Percentiles rank a stretch among this genome's conserved stretches.
These are phyloP conservation scores for Aspergillus ostianus DNA, from an alignment of 495 filamentous ascomycete genomes.

Conservation along the genomic window DNA sequence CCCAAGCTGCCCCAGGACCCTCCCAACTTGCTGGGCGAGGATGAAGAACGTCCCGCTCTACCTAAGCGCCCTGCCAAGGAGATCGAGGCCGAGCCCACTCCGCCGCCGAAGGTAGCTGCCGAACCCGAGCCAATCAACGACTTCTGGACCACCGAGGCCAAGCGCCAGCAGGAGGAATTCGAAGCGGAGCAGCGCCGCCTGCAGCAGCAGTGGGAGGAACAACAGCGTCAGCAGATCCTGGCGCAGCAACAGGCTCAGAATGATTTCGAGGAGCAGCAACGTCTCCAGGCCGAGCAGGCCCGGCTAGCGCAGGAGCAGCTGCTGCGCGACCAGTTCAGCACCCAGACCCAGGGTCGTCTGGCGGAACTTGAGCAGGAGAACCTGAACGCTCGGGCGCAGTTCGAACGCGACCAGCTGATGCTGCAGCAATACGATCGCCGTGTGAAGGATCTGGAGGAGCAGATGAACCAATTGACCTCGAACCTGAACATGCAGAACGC, in stretches of 20 bases:
- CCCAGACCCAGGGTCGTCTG: constrained; percentile 88
- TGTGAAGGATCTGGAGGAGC: constrained; percentile 87
- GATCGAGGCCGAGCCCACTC: constrained; percentile 55
- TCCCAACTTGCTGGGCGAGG: constrained; percentile 80
- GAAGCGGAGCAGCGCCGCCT: constrained; percentile 88
- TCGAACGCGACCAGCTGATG: constrained; percentile 94
- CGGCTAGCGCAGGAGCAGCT: constrained; percentile 87
- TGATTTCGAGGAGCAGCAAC: constrained; percentile 95
- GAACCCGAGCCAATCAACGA: constrained; percentile 96
- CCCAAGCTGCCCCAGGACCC: constrained; percentile 94
- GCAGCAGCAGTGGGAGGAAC: constrained; percentile 73
- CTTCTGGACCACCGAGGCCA: constrained; percentile 94
- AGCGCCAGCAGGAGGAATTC: constrained; percentile 87
- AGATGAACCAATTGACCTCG: constrained; percentile 75
- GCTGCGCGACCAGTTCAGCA: constrained; percentile 78
- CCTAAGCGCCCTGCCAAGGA: constrained; percentile 75
- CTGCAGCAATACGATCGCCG: constrained; percentile 93
- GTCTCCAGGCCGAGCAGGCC: constrained; percentile 83
- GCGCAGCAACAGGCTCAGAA: constrained; percentile 77
- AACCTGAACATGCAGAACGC: constrained; percentile 81
- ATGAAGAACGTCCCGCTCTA: constrained; percentile 77
- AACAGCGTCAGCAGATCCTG: constrained; percentile 77
- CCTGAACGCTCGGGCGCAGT: constrained; percentile 88
- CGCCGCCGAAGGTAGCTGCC: constrained; percentile 63
- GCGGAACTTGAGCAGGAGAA: constrained; percentile 95